Conservation (phyloP, 345 rosid genomes). For the Xanthoceras sorbifolium region DNA sequence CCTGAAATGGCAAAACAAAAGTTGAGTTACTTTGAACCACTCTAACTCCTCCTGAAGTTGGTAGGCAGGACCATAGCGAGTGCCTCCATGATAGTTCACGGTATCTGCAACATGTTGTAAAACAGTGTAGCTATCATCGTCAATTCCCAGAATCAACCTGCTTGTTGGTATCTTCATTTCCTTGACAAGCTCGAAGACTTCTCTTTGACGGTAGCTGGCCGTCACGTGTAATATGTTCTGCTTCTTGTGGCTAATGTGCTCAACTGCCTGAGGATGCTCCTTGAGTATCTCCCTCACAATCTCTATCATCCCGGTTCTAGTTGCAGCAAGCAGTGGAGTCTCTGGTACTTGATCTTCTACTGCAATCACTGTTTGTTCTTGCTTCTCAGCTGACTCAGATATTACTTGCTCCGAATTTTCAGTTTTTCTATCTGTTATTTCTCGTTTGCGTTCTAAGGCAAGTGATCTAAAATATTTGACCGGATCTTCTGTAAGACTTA, state of each 20-base stretch:
- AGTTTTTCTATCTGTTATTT: too few relatives aligned
- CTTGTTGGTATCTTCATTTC: background rate
- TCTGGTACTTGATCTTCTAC: background rate
- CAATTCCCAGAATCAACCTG: background rate
- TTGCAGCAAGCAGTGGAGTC: background rate
- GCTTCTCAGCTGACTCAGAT: background rate
- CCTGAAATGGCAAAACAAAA: background rate
- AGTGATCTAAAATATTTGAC: background rate
- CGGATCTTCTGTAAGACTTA: background rate
- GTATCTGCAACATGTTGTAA: background rate
- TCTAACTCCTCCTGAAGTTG: background rate
- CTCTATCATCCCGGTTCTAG: background rate
- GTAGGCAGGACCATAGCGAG: background rate
- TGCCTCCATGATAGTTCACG: too few relatives aligned
- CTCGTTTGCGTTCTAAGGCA: background rate
- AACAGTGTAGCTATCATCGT: background rate
- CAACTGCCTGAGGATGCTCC: background rate
- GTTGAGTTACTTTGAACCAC: background rate
- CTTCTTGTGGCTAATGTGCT: too few relatives aligned
- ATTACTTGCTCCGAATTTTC: background rate
- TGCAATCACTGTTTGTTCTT: background rate
- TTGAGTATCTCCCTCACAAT: background rate
- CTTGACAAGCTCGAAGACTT: background rate
- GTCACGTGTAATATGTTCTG: conserved; percentile 8
- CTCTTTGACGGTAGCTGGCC: background rate